phyloP scores from a whole-genome alignment of 208 protist species.

The Acanthamoeba lenticulata region DNA sequence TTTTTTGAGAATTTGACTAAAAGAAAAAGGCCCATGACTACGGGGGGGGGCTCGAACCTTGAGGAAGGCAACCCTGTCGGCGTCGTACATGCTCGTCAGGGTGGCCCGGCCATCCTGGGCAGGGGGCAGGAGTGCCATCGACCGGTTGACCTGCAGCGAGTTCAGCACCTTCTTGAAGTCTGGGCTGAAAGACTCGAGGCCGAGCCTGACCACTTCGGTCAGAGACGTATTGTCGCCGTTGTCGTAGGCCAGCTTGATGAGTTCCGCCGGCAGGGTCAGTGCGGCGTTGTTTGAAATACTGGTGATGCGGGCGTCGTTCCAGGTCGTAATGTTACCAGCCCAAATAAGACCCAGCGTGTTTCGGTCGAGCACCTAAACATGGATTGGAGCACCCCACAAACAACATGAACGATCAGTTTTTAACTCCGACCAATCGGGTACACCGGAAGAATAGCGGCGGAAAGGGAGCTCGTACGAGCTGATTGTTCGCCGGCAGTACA shows the following conservation, averaged over 20 bases:
- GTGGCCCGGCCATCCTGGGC: neutral
- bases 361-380: neutral
- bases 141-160: neutral
- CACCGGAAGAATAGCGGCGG: neutral
- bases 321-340: neutral
- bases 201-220: neutral
- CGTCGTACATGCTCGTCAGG: neutral
- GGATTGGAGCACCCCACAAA: neutral
- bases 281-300: neutral
- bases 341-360: neutral
- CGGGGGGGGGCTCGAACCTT: neutral
- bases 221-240: neutral
- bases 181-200: neutral
- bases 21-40: neutral
- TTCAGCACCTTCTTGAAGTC: neutral
- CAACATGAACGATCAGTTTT: neutral
- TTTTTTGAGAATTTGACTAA: too few relatives aligned
- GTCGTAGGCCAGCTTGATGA: neutral
- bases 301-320: conserved; percentile 9
- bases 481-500: neutral
- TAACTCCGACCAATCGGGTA: neutral
- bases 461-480: neutral
- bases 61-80: neutral
- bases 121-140: neutral
- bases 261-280: neutral